Evolutionary conservation across 2,329 filamentous ascomycete species (phyloP).

Genomic region (Diaporthe batatas): DNA sequence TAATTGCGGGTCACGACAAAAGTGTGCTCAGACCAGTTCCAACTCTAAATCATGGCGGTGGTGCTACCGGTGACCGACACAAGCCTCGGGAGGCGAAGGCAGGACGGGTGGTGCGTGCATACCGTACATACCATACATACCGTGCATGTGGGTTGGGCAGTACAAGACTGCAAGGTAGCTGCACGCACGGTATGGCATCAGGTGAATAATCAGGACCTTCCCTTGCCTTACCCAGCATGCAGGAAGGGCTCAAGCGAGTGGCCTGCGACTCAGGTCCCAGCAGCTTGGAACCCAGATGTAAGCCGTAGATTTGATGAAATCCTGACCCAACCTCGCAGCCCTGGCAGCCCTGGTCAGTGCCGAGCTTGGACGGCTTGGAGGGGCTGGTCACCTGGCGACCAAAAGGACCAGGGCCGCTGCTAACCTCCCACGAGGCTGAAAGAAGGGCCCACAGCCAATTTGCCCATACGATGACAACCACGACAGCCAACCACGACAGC

Average conservation of each 20-base stretch:
- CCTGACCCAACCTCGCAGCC: neutral
- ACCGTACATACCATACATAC: constrained; percentile 17
- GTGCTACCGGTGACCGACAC: constrained; percentile 18
- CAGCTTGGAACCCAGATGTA: constrained; percentile 35
- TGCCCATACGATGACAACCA: constrained; percentile 28
- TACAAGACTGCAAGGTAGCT: too few relatives aligned
- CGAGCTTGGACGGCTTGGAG: constrained; percentile 12
- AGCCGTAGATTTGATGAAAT: neutral
- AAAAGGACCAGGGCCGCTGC: neutral
- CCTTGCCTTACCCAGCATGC: constrained; percentile 26
- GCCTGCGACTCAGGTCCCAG: constrained; percentile 35
- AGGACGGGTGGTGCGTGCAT: constrained; percentile 7
- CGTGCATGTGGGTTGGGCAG: constrained; percentile 1
- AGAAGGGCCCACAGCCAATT: constrained; percentile 32
- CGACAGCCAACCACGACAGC: constrained; percentile 16
- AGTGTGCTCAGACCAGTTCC: constrained; percentile 16
- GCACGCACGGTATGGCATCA: neutral
- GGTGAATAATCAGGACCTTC: neutral
- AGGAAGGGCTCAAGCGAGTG: constrained; percentile 2
- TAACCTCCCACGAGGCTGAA: constrained; percentile 34
- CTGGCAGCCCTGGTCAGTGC: constrained; percentile 16
- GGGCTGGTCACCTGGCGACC: neutral
- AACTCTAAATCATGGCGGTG: constrained; percentile 11
- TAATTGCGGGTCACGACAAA: neutral
- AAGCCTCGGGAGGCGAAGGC: neutral